Percentiles rank a stretch among this genome's conserved stretches.
Conservation (phyloP, 2,329 filamentous ascomycete genomes). For the Verticillium dahliae region DNA sequence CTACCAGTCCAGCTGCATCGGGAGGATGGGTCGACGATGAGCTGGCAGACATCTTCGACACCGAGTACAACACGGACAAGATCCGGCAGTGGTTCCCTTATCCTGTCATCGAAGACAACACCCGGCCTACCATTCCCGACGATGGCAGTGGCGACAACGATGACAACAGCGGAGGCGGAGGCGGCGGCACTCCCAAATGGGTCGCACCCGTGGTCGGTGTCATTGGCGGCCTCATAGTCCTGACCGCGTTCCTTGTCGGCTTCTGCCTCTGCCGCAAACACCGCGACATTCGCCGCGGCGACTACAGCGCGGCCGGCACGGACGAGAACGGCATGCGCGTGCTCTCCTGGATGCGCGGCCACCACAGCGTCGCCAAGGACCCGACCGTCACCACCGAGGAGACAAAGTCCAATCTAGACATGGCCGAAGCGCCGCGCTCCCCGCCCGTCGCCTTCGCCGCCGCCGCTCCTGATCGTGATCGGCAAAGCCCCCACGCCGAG, state of each 20-base stretch:
- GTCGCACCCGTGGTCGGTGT: slow-evolving; percentile 57
- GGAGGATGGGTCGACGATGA: slow-evolving; percentile 42
- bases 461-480: slow-evolving; percentile 1
- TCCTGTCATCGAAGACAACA: slow-evolving; percentile 21
- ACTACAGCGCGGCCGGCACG: slow-evolving; percentile 29
- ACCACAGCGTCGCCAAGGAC: slow-evolving; percentile 33
- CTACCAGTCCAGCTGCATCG: slow-evolving; percentile 54
- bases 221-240: slow-evolving; percentile 49
- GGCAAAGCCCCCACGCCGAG: slow-evolving; percentile 19
- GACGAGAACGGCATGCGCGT: slow-evolving; percentile 42
- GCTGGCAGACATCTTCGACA: slow-evolving; percentile 47
- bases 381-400: slow-evolving; percentile 39
- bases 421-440: slow-evolving; percentile 23
- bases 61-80: slow-evolving; percentile 47
- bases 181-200: slow-evolving; percentile 43
- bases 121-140: slow-evolving; percentile 10
- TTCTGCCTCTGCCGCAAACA: slow-evolving; percentile 48
- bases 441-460: slow-evolving; percentile 8
- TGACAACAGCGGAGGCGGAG: slow-evolving; percentile 15
- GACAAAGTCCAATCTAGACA: slow-evolving; percentile 29
- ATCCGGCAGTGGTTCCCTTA: slow-evolving; percentile 59
- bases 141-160: slow-evolving; percentile 4
- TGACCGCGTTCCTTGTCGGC: slow-evolving; percentile 43
- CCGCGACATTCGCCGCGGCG: slow-evolving; percentile 29
- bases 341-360: slow-evolving; percentile 44